Evolutionary conservation across 257 asterid genomes (phyloP), one percentile per base, ranked within the genome.

Genomic region (Schizonepeta tenuifolia): DNA sequence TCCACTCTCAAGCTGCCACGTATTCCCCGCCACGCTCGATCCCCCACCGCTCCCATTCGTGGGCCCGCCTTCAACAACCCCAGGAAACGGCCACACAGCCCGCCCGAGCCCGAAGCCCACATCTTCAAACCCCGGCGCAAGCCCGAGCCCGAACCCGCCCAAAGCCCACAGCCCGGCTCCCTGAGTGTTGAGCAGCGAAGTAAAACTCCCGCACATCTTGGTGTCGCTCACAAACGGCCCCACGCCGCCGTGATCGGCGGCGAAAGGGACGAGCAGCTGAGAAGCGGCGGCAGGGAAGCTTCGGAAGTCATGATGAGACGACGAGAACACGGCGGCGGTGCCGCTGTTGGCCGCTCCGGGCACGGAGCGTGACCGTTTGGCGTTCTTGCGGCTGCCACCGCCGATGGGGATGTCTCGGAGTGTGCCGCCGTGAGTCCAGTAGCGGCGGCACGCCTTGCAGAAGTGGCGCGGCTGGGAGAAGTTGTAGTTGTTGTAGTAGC

Each of bases 371-470:
- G 88, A 90, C 61, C 98, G 96, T 24, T 93, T 93, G 41, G 97
- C 97, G 61, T 86, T 90, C 83, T 87, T 93, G 43, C 97, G 95
- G 83, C 80, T 82, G 28, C 97, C 96, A 13, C 98, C 98, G 9
- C 98, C 98, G 62, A 93, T 79, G 0, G 98, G 98, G 55, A 93
- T 87, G 84, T 93, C 96, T 1, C 98, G 93, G 71, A 90, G 92
- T 22, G 98, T 88, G 2, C 98, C 98, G 6, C 98, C 98, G 84
- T 86, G 95, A 5, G 98, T 93, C 98, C 98, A 93, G 90, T 93
- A 93, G 68, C 98, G 93, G 71, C 98, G 97, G 86, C 98, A 93
- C 3, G 93, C 65, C 88, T 90, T 90, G 87, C 98, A 92, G 82
- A 92, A 92, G 72, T 92, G 96, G 51, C 98, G 92, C 0, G 98